Evolutionary conservation across 1,284 basidiomycete species (phyloP), one percentile per base, ranked within the genome.

Genomic region (Coniferiporia weirii): DNA sequence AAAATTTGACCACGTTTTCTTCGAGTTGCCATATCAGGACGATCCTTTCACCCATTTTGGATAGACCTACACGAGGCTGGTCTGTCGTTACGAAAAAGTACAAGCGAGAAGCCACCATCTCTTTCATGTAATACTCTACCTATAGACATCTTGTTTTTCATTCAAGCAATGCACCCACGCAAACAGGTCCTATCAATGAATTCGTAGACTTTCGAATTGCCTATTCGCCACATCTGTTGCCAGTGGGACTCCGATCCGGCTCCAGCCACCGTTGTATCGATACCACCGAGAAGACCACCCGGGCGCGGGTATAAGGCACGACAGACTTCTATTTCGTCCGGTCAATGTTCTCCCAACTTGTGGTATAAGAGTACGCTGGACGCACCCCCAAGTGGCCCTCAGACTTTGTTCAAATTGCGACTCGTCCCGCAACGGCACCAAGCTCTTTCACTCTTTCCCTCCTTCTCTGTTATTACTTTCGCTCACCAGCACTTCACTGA

Each of bases 111-210:
- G 12, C 12, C 19, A 8, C 36, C 32, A 27, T 8, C 27, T 12
- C 43, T 58, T 49, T 5, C 56, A 43, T 27, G 56, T 10, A 52
- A 20, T 51, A 38, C 44, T 51, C 27, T 53, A 58, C 34, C 32
- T n/a, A 27, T 38, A 43, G 20, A n/a, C 19, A 15, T 49, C 57
- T 58, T 58, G 57, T 58, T 53, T 58, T 58, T 17, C 44, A n/a
- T 46, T n/a, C 19, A 40, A 19, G 40, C 6, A 6, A 22, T 52
- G 51, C 34, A n/a, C 13, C 36, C 35, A 13, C 19, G 51, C 51
- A 20, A 17, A 27, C 36, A n/a, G 51, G 7, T 38, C 51, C 19
- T 19, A 38, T 40, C 51, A 40, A 20, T 36, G 51, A 17, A 36
- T 52, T n/a, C 19, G n/a, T 36, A 40, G 36, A 34, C 12, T 17